Evolutionary conservation across 78 protist species (phyloP).

Genomic region (Cavenderia fasciculata): DNA sequence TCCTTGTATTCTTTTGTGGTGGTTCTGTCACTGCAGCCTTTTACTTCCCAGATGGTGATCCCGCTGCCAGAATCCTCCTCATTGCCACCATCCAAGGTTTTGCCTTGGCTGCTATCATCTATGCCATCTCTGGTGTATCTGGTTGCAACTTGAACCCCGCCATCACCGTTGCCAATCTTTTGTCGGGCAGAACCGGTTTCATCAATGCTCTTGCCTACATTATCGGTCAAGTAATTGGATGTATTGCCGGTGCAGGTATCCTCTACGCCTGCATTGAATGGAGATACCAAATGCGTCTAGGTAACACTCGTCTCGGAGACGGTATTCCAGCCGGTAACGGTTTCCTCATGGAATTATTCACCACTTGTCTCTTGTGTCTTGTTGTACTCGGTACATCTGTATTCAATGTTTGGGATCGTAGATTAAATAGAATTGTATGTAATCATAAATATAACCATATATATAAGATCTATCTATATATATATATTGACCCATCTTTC

Average conservation of each 20-base stretch:
- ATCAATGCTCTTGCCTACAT: slow-evolving; percentile 32
- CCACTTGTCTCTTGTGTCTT: slow-evolving; percentile 44
- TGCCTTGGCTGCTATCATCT: slow-evolving; percentile 52
- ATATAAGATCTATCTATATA: too few relatives aligned
- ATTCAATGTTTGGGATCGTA: slow-evolving; percentile 64
- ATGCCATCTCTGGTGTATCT: slow-evolving; percentile 60
- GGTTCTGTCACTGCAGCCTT: slow-evolving; percentile 54
- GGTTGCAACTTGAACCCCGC: slow-evolving; percentile 76
- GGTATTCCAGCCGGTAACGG: slow-evolving; percentile 44
- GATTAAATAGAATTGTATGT: slow-evolving; percentile 21
- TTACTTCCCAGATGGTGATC: slow-evolving; percentile 7
- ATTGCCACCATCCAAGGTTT: slow-evolving; percentile 46
- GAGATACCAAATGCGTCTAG: neutral
- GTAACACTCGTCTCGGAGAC: slow-evolving; percentile 18
- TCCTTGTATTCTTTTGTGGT: slow-evolving; percentile 29
- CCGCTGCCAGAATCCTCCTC: slow-evolving; percentile 4
- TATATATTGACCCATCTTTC: too few relatives aligned
- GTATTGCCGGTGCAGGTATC: slow-evolving; percentile 65
- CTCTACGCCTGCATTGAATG: slow-evolving; percentile 52
- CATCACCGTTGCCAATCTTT: slow-evolving; percentile 48
- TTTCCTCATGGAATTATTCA: slow-evolving; percentile 57
- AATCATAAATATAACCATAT: too few relatives aligned
- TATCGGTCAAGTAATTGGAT: slow-evolving; percentile 48
- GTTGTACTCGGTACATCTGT: slow-evolving; percentile 64
- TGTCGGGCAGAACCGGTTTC: slow-evolving; percentile 61